Percentiles rank a stretch among this genome's conserved stretches.
Evolutionary conservation across 2,329 filamentous ascomycete species (phyloP).

Genomic region (Graphilbum ipis-grandicollis): DNA sequence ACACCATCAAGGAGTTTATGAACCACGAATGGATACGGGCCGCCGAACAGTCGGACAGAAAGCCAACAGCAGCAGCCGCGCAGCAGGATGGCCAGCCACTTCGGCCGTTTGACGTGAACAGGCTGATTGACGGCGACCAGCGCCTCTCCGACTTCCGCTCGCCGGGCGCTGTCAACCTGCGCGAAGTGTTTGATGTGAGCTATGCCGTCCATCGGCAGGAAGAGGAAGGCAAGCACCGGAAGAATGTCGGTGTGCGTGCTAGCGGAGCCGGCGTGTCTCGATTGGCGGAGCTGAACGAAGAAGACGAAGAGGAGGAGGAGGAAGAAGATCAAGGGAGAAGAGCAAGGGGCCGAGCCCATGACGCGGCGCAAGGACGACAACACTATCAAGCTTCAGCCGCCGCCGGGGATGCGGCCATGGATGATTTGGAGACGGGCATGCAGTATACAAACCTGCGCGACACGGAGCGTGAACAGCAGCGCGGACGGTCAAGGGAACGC

Average conservation of each 20-base stretch:
- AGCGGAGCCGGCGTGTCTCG: constrained; percentile 32
- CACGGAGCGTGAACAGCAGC: constrained; percentile 34
- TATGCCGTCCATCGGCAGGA: constrained; percentile 95
- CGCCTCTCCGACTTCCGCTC: constrained; percentile 90
- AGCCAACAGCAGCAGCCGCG: too few species aligned
- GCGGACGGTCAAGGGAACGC: constrained; percentile 32
- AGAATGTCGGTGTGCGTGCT: constrained; percentile 60
- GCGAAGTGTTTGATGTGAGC: constrained; percentile 95
- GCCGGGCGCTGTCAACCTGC: constrained; percentile 82
- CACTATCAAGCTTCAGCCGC: too few species aligned
- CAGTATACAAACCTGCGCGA: constrained; percentile 60
- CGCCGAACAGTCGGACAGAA: constrained; percentile 44
- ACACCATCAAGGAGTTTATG: constrained; percentile 83
- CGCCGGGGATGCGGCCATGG: constrained; percentile 28
- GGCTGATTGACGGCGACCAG: constrained; percentile 40
- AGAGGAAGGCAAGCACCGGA: constrained; percentile 83
- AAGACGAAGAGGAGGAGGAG: constrained; percentile 36
- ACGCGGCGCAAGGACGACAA: constrained; percentile 23
- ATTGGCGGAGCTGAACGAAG: constrained; percentile 52
- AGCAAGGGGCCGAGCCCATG: not conserved
- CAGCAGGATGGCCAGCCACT: constrained; percentile 19
- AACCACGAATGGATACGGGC: constrained; percentile 84
- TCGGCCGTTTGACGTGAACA: constrained; percentile 37
- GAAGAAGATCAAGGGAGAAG: not conserved
- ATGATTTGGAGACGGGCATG: constrained; percentile 73